phyloP scores from a whole-genome alignment of 192 early-diverging fungal genomes.

The Backusella liffmaniae region DNA sequence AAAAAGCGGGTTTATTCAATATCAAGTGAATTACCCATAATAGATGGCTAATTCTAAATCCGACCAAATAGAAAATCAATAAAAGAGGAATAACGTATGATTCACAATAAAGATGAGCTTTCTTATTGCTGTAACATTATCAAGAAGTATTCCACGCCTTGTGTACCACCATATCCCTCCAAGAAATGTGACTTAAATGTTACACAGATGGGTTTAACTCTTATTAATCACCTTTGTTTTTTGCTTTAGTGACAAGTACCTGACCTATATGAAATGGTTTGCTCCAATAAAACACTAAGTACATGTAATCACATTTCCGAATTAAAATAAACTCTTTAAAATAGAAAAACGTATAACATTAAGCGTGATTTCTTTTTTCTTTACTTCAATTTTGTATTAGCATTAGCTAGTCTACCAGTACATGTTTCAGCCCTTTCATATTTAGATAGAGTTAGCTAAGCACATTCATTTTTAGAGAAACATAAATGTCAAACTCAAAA shows the following conservation, averaged over 20 bases:
- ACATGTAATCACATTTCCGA: neutral
- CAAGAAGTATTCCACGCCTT: neutral
- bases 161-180: neutral
- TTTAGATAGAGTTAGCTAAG: neutral
- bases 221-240: neutral
- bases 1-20: neutral
- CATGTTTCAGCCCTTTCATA: neutral
- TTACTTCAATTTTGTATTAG: neutral
- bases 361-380: neutral
- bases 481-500: neutral
- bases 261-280: neutral
- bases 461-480: neutral
- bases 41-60: neutral
- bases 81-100: neutral
- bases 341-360: no score
- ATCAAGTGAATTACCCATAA: neutral
- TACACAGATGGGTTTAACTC: neutral
- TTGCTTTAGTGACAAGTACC: neutral
- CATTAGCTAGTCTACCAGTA: neutral
- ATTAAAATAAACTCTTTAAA: neutral
- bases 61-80: neutral
- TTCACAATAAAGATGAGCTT: neutral
- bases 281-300: neutral
- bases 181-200: neutral
- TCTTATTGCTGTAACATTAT: neutral